Evolutionary conservation across 305 asterid genomes (phyloP).

Genomic region (Fraxinus greggii): DNA sequence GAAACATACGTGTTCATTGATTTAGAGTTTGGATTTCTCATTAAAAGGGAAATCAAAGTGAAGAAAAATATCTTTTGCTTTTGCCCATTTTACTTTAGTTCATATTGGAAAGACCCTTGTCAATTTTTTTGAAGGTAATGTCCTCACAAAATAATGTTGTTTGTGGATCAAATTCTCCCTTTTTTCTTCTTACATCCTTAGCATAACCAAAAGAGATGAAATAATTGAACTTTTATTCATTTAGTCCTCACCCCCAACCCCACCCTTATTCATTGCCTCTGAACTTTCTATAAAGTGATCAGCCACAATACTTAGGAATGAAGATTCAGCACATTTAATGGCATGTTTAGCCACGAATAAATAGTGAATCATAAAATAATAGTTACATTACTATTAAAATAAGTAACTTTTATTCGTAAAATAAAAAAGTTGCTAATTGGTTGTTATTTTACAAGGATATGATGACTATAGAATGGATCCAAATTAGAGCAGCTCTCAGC

Average conservation of each 20-base stretch:
- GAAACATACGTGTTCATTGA: neutral
- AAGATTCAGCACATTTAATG: neutral
- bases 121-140: neutral
- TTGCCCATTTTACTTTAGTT: slow-evolving; percentile 19
- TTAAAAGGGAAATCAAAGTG: neutral
- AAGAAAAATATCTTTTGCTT: neutral
- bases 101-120: slow-evolving; percentile 18
- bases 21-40: neutral
- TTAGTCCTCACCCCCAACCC: neutral
- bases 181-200: neutral
- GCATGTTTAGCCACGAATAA: neutral
- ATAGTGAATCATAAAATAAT: neutral
- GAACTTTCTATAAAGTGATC: neutral
- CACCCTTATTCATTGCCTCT: neutral
- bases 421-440: slow-evolving; percentile 5
- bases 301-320: neutral
- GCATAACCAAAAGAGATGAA: neutral
- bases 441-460: slow-evolving; percentile 23
- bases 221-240: neutral
- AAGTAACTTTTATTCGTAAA: neutral
- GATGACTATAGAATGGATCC: slow-evolving; percentile 12
- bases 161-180: neutral
- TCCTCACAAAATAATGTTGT: neutral
- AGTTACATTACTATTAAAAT: neutral
- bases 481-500: neutral